These are phyloP conservation scores for Cyclospora cayetanensis DNA, from an alignment of 169 alveolate species.

Conservation along the genomic window DNA sequence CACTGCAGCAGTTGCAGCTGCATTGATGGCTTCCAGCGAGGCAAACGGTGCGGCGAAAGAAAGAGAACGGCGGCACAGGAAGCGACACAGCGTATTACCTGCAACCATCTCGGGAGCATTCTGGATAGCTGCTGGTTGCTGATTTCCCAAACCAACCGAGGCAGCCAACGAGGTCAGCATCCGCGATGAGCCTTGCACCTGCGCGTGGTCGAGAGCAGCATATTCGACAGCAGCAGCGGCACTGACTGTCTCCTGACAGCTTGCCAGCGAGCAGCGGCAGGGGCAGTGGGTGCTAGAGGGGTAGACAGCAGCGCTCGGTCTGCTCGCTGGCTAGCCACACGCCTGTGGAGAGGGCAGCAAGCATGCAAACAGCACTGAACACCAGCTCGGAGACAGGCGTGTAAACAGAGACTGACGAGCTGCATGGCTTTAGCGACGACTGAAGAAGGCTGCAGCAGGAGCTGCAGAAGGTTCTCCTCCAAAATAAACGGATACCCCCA, in stretches of 20 bases:
- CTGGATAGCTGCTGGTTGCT: neutral
- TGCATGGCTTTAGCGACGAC: constrained; percentile 42
- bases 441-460: constrained; percentile 26
- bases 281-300: no score
- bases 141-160: constrained; percentile 9
- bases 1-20: neutral
- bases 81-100: neutral
- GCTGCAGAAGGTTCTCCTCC: constrained; percentile 37
- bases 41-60: neutral
- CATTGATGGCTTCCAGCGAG: neutral
- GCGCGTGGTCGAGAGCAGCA: neutral
- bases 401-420: constrained; percentile 27
- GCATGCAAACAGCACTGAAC: no score
- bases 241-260: no score
- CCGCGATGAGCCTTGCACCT: constrained; percentile 63
- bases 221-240: neutral
- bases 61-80: neutral
- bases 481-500: constrained; percentile 34
- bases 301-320: no score
- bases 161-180: constrained; percentile 36
- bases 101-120: neutral
- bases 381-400: no score
- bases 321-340: no score
- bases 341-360: no score
- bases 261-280: neutral